Base-by-base conservation (phyloP, 768 basidiomycete species). In the Tricholoma bakamatsutake region DNA sequence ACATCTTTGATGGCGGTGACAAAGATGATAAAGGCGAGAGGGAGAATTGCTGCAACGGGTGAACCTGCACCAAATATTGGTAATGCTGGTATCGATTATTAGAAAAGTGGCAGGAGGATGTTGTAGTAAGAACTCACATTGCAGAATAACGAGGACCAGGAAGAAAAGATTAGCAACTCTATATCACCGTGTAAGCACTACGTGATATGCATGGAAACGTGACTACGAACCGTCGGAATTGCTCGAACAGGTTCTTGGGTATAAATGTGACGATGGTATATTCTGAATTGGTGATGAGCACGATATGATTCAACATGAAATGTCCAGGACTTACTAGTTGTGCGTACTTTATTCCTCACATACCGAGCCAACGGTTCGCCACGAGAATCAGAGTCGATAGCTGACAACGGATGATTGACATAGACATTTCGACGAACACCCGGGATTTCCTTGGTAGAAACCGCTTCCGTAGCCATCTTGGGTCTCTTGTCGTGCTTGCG, bases 1-100 rank as follows among this genome's bases (percentile, higher is more conserved):
- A 88, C 96, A 67, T 99, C 96, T 71, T 98, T 99, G 76, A 97
- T 81, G 3, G 88, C 95, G 13, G 96, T 98, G 50, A 96, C 88
- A 28, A 75, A 67, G 39, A 99, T 69, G 60, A 98, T 96, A 71
- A 95, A 91, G 37, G 89, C 73, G 6, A 98, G 78, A 0, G 96
- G 96, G 4, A 98, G 72, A 62, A 90, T 87, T 3, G 93, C 83
- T 57, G 92, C 83, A 43, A 87, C 79, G 1, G 92, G 87, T 1
- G 88, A 80, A 1, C 91, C 83, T 0, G 94, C 91, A 49, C 93
- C 96, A 66, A 98, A 98, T 31, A 97, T 72, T 54, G 93, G 81
- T 67, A 98, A 95, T 8, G 95, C 87, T 93, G 63, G 35, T 42
- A 6, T 54, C 64, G 60, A 13, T 27, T 31, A 30, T 48, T 52